Percentiles rank a stretch among this genome's conserved stretches.
Conservation (phyloP, 331 rosid genomes). For the Cydonia oblonga region DNA sequence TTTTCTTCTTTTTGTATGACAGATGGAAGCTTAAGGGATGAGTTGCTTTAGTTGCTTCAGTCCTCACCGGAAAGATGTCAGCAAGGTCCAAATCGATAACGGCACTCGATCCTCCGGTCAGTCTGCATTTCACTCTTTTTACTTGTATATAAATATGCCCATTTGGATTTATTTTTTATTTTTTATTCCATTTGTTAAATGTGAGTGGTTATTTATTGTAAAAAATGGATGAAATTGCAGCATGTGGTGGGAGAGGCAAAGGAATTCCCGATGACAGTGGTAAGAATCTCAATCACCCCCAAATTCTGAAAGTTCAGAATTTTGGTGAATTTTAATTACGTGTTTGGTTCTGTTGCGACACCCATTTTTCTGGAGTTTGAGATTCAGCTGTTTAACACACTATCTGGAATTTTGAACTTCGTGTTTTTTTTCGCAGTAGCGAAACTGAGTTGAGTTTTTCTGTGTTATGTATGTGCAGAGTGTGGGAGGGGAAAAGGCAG, state of each 20-base stretch:
- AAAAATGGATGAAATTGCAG: no score
- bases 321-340: background rate
- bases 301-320: background rate
- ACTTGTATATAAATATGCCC: background rate
- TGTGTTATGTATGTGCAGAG: slow-evolving; percentile 25
- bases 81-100: slow-evolving; percentile 65
- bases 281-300: slow-evolving; percentile 1
- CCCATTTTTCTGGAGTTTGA: background rate
- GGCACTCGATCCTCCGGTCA: slow-evolving; percentile 58
- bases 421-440: background rate
- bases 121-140: background rate
- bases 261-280: slow-evolving; percentile 17
- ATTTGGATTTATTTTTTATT: background rate
- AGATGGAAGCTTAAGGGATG: slow-evolving; percentile 36
- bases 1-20: background rate
- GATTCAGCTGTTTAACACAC: background rate
- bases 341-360: background rate
- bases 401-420: background rate
- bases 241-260: slow-evolving; percentile 45
- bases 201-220: background rate
- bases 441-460: background rate
- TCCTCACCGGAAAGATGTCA: slow-evolving; percentile 52
- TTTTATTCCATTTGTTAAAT: background rate
- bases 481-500: slow-evolving; percentile 36
- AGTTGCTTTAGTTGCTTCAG: slow-evolving; percentile 64